Evolutionary conservation across 2,329 filamentous ascomycete genomes (phyloP), one percentile per base, ranked within the genome.

Genomic region (Aspergillus tamarii): DNA sequence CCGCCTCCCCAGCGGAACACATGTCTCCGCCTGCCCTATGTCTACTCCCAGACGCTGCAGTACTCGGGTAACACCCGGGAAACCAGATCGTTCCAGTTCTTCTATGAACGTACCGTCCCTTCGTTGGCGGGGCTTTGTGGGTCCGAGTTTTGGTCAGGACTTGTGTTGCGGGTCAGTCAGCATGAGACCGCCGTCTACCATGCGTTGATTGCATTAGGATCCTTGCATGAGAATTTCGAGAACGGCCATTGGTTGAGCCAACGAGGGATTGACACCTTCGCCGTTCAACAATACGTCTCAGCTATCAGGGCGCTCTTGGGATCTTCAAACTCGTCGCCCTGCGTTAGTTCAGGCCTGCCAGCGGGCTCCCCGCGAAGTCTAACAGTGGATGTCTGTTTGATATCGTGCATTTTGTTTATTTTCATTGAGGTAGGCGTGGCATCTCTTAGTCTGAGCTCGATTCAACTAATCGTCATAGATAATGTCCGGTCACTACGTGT

Each of bases 201-300:
- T 64, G 67, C 70, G 3, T 61, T 73, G 45, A 67, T 75, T n/a
- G 72, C 72, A 4, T 43, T 74, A 14, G 72, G 72, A 28, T 69
- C 69, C n/a, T 62, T 74, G 30, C 73, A 75, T 58, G 73, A 75
- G 61, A 62, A 64, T 5, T 70, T 69, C 23, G 39, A 41, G 9
- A 41, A 41, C 16, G 39, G 39, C 39, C 16, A 41, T 19, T 41
- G 39, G 39, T 19, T 41, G 16, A 41, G 8, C 16, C 39, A 19
- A n/a, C 39, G 39, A 41, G 39, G 19, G 16, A 8, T 41, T n/a
- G 19, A 41, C 7, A 19, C 39, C 39, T 41, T 41, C 39, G 39
- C 39, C 1, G 39, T 41, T 9, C 39, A 41, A 6, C 39, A 41
- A 41, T 41, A 41, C 10, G 16, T 41, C 7, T 41, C 19, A 7